Evolutionary conservation across 2,329 filamentous ascomycete genomes (phyloP).

Genomic region (Alternaria triticina): DNA sequence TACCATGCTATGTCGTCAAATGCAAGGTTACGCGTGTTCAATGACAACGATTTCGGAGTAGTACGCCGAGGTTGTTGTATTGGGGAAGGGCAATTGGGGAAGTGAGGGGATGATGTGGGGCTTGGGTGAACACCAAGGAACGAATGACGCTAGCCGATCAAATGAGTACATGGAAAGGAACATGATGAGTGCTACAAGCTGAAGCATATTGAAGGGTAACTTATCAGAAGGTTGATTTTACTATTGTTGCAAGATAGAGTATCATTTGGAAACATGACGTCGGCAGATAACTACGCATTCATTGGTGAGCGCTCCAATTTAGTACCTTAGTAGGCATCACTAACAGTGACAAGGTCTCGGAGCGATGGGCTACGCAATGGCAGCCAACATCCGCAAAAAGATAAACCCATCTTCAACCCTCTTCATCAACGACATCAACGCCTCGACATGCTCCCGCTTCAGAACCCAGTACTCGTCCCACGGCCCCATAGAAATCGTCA

Average conservation of each 20-base stretch:
- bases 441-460: slow-evolving; percentile 31
- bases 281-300: slow-evolving; percentile 41
- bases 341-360: slow-evolving; percentile 33
- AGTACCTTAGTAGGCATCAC: neutral
- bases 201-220: neutral
- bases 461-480: slow-evolving; percentile 20
- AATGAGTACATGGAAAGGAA: neutral
- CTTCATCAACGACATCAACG: slow-evolving; percentile 41
- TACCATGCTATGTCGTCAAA: neutral
- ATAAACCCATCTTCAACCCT: slow-evolving; percentile 25
- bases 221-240: neutral
- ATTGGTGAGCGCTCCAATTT: slow-evolving; percentile 22
- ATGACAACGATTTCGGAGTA: neutral
- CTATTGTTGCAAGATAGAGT: neutral
- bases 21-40: neutral
- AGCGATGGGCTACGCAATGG: slow-evolving; percentile 46
- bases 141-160: neutral
- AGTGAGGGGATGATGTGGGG: slow-evolving; percentile 42
- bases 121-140: slow-evolving; percentile 9
- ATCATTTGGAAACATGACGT: slow-evolving; percentile 22
- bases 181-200: neutral
- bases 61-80: slow-evolving; percentile 1
- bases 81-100: slow-evolving; percentile 26
- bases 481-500: slow-evolving; percentile 32
- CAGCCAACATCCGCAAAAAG: slow-evolving; percentile 37